Evolutionary conservation across 2,329 filamentous ascomycete species (phyloP).

Genomic region (Monosporascus sp.): DNA sequence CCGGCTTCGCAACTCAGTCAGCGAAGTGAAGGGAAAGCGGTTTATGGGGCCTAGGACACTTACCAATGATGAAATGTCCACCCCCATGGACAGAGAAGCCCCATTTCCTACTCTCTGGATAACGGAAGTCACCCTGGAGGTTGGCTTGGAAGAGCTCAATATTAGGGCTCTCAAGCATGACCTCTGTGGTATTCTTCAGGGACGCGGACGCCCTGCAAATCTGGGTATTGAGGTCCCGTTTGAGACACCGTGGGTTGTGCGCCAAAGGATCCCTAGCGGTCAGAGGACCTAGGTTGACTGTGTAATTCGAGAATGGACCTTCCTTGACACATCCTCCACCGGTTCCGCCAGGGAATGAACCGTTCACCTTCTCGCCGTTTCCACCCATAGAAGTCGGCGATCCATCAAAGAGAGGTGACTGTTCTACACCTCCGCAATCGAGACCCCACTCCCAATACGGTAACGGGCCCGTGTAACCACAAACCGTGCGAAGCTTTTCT

Average conservation of each 20-base stretch:
- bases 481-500: conserved; percentile 27
- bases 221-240: conserved; percentile 33
- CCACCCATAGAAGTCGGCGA: conserved; percentile 38
- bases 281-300: conserved; percentile 34
- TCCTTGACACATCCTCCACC: conserved; percentile 49
- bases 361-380: conserved; percentile 33
- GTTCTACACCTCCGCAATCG: conserved; percentile 29
- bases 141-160: conserved; percentile 35
- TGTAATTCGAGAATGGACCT: conserved; percentile 40
- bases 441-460: conserved; percentile 32
- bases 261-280: conserved; percentile 22
- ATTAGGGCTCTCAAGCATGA: conserved; percentile 30
- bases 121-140: conserved; percentile 33
- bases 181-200: conserved; percentile 29
- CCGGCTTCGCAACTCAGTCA: conserved; percentile 27
- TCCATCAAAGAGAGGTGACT: conserved; percentile 41
- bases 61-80: conserved; percentile 30
- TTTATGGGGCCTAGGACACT: conserved; percentile 1
- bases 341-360: conserved; percentile 34
- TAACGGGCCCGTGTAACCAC: conserved; percentile 29
- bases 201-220: conserved; percentile 18
- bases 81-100: conserved; percentile 28
- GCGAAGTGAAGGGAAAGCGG: conserved; percentile 3
- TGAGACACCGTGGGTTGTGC: conserved; percentile 38
- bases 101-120: conserved; percentile 19